Evolutionary conservation across 1,284 basidiomycete genomes (phyloP).

Genomic region (Fomes fomentarius): DNA sequence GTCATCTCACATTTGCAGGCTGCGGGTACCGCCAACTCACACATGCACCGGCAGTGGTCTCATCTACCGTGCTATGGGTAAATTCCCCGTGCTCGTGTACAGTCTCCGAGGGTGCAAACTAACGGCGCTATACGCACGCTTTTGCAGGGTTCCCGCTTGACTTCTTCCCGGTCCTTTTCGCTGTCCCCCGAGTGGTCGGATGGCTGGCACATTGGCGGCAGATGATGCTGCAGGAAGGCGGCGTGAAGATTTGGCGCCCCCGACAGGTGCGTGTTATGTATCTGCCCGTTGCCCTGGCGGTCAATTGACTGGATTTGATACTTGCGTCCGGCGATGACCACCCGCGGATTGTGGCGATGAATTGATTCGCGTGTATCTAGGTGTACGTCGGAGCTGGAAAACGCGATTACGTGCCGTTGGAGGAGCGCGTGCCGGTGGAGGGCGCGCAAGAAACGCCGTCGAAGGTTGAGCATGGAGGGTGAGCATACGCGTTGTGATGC

Average conservation of each 20-base stretch:
- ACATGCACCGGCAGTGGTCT: slow-evolving; percentile 57
- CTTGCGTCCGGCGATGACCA: slow-evolving; percentile 2
- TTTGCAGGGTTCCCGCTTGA: slow-evolving; percentile 80
- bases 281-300: slow-evolving; percentile 7
- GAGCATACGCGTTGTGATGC: slow-evolving; percentile 36
- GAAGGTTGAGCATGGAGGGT: slow-evolving; percentile 77
- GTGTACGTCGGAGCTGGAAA: slow-evolving; percentile 76
- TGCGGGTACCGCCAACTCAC: slow-evolving; percentile 10
- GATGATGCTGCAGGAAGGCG: slow-evolving; percentile 88
- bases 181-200: slow-evolving; percentile 86
- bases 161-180: slow-evolving; percentile 90
- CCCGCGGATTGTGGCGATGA: background rate
- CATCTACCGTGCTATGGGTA: slow-evolving; percentile 88
- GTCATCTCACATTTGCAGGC: slow-evolving; percentile 5
- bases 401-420: slow-evolving; percentile 73
- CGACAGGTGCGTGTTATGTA: slow-evolving; percentile 58
- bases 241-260: slow-evolving; percentile 91
- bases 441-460: slow-evolving; percentile 63
- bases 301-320: background rate
- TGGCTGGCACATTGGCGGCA: slow-evolving; percentile 91
- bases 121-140: slow-evolving; percentile 4
- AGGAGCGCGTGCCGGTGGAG: slow-evolving; percentile 57
- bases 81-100: slow-evolving; percentile 27
- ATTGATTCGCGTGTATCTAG: slow-evolving; percentile 39
- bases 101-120: slow-evolving; percentile 8